phyloP scores from a whole-genome alignment of 2,329 filamentous ascomycete species.

The Xylariaceae sp. region DNA sequence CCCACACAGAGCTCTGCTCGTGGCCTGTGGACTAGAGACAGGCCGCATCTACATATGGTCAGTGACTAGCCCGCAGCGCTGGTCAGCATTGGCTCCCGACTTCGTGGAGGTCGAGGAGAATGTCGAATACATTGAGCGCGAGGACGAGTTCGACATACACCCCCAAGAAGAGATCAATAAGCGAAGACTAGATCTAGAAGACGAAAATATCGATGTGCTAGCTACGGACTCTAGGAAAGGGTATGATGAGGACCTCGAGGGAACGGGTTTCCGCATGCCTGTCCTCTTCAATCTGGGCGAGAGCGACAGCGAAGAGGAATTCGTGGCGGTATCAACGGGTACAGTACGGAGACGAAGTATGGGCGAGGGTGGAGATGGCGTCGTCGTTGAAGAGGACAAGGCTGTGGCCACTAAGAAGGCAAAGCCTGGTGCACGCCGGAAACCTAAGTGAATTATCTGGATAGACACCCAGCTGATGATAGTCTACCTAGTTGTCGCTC shows the following conservation, averaged over 20 bases:
- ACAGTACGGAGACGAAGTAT: slow-evolving; percentile 86
- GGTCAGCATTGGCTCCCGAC: slow-evolving; percentile 94
- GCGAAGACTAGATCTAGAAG: slow-evolving; percentile 82
- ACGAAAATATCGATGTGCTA: slow-evolving; percentile 88
- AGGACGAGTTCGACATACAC: slow-evolving; percentile 98
- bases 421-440: slow-evolving; percentile 37
- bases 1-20: slow-evolving; percentile 78
- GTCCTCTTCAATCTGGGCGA: slow-evolving; percentile 90
- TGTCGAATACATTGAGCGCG: slow-evolving; percentile 89
- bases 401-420: slow-evolving; percentile 27
- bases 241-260: slow-evolving; percentile 53
- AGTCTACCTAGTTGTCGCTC: too few relatives aligned
- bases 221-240: slow-evolving; percentile 66
- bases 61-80: slow-evolving; percentile 89
- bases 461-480: too few relatives aligned
- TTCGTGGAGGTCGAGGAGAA: slow-evolving; percentile 98
- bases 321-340: slow-evolving; percentile 63
- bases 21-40: slow-evolving; percentile 87
- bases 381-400: slow-evolving; percentile 41
- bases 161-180: slow-evolving; percentile 92
- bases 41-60: slow-evolving; percentile 96
- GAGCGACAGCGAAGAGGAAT: slow-evolving; percentile 93
- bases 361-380: slow-evolving; percentile 64
- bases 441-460: too few relatives aligned
- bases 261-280: slow-evolving; percentile 77